Evolutionary conservation across 441 rosid species (phyloP).

Genomic region (Isatis lusitanica): DNA sequence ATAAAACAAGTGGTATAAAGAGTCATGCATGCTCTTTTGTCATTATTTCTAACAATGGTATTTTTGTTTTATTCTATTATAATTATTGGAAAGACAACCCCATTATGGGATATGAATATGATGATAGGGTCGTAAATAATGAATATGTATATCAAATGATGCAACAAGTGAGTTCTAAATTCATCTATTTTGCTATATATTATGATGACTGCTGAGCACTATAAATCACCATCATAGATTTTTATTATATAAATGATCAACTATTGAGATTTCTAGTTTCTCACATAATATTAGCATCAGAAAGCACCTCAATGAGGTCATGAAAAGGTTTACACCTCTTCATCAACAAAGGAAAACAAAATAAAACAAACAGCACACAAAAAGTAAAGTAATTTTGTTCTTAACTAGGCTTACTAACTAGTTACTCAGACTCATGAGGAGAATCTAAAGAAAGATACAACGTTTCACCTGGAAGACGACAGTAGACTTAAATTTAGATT

Average conservation of each 20-base stretch:
- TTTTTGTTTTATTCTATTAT: slow-evolving; percentile 25
- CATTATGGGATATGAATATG: slow-evolving; percentile 44
- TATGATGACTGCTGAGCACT: slow-evolving; percentile 15
- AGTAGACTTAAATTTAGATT: background rate
- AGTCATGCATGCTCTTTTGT: slow-evolving; percentile 32
- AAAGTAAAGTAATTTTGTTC: background rate
- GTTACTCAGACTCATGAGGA: slow-evolving; percentile 23
- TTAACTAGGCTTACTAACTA: background rate
- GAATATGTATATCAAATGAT: slow-evolving; percentile 30
- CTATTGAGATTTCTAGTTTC: background rate
- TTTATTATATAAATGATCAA: background rate
- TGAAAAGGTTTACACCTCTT: background rate
- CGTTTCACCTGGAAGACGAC: slow-evolving; percentile 28
- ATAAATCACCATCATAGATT: background rate
- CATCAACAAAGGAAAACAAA: background rate
- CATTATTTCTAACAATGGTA: slow-evolving; percentile 31
- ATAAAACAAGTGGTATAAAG: background rate
- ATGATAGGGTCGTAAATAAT: slow-evolving; percentile 44
- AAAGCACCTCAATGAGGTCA: slow-evolving; percentile 31
- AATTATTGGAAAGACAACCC: slow-evolving; percentile 43
- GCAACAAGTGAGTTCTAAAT: slow-evolving; percentile 10
- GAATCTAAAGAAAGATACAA: slow-evolving; percentile 38
- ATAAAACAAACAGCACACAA: background rate
- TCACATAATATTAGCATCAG: slow-evolving; percentile 28
- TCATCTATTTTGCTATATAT: slow-evolving; percentile 8